Evolutionary conservation across 1,284 basidiomycete species (phyloP), one percentile per base, ranked within the genome.

Genomic region (Peniophora sp.): DNA sequence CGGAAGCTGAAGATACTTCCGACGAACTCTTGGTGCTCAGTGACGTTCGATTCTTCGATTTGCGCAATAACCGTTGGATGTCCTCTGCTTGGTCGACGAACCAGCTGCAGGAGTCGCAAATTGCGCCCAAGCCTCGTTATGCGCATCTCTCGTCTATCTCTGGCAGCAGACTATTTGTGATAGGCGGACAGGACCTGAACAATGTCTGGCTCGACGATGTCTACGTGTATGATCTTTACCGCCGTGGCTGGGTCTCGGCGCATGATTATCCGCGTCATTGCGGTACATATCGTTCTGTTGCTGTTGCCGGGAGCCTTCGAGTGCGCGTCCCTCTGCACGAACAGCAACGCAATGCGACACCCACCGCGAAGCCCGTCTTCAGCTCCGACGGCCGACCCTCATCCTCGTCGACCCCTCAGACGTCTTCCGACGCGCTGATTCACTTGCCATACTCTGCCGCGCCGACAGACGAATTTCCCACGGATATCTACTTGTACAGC

Each of bases 151-250:
- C 89, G 27, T 85, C 90, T 9, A 77, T 95, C 43, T 87, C 90
- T 10, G 75, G 85, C 5, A 82, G 89, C 63, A 78, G 85, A 38
- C 78, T 98, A n/a, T 87, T 95, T 66, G 79, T 98, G 60, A 92
- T 96, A 50, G 95, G 95, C 9, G 95, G 95, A 2, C 95, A 97
- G 64, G 91, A 97, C 64, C 80, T 91, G 57, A 83, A 79, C 55
- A 94, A 92, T 63, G 85, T 89, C 45, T 92, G 91, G 87, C 72
- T 93, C n/a, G 90, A 95, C 65, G 92, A 96, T 58, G 79, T 94
- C 52, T 89, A 90, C 65, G 85, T 93, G 10, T 93, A 86, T 57
- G 91, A 97, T 65, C 75, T 97, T 24, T 62, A 74, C 17, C 66
- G 71, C 5, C 79, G 79, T 59, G 71, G 77, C 1, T 97, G 94